These are phyloP conservation scores for Daldinia childiae DNA, from an alignment of 495 filamentous ascomycete genomes.

Conservation along the genomic window DNA sequence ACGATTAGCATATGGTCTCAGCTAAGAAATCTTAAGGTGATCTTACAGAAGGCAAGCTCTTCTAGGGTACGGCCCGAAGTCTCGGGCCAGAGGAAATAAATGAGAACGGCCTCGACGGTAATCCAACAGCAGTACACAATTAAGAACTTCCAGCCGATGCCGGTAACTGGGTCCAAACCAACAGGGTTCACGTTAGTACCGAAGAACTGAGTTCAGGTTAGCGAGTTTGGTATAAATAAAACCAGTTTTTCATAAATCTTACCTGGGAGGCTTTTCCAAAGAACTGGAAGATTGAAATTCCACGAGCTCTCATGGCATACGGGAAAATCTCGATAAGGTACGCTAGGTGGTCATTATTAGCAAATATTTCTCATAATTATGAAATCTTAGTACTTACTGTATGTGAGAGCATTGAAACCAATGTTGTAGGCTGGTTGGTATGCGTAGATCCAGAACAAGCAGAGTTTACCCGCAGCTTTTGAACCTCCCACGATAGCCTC, in stretches of 20 bases:
- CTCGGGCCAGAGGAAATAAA: slow-evolving; percentile 69
- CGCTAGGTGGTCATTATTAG: slow-evolving; percentile 45
- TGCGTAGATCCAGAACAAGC: slow-evolving; percentile 65
- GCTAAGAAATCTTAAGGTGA: background rate
- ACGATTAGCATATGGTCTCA: slow-evolving; percentile 1
- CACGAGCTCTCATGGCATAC: slow-evolving; percentile 64
- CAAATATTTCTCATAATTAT: background rate
- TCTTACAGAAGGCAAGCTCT: slow-evolving; percentile 67
- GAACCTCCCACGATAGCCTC: slow-evolving; percentile 51
- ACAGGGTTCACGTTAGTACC: slow-evolving; percentile 73
- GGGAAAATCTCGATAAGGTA: slow-evolving; percentile 70
- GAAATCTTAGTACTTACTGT: slow-evolving; percentile 51
- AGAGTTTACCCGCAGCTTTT: slow-evolving; percentile 55
- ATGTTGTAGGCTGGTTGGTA: slow-evolving; percentile 68
- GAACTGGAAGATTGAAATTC: slow-evolving; percentile 68
- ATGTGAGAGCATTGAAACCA: slow-evolving; percentile 68
- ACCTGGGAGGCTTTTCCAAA: slow-evolving; percentile 61
- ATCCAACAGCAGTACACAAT: slow-evolving; percentile 70
- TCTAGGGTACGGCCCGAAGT: slow-evolving; percentile 66
- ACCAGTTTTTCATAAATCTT: background rate
- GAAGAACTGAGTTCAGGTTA: slow-evolving; percentile 55
- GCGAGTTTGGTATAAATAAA: background rate
- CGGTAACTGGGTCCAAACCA: slow-evolving; percentile 55
- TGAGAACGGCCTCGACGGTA: slow-evolving; percentile 60
- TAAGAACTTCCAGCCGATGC: slow-evolving; percentile 70